Evolutionary conservation across 805 yeast genomes (phyloP).

Genomic region (Limtongia smithiae): DNA sequence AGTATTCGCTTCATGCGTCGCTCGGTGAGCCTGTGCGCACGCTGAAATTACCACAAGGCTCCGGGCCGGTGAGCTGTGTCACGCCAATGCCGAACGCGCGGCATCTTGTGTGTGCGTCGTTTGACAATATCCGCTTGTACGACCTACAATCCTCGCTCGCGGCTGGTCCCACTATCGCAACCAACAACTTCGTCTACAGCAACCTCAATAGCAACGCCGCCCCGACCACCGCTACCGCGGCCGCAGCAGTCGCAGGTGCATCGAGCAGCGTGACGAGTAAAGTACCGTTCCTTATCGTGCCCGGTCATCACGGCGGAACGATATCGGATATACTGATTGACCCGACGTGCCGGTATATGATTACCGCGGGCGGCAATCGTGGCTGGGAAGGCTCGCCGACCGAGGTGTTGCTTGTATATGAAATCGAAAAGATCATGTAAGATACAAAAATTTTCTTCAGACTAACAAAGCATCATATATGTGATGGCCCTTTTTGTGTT

Average conservation of each 20-base stretch:
- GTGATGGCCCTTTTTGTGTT: not conserved
- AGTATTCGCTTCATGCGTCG: conserved; percentile 37
- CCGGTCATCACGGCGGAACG: conserved; percentile 95
- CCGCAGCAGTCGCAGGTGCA: conserved; percentile 5
- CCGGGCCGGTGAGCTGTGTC: conserved; percentile 86
- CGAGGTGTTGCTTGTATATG: conserved; percentile 78
- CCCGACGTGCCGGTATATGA: conserved; percentile 76
- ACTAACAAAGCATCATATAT: not conserved
- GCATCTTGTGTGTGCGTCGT: conserved; percentile 81
- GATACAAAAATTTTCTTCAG: not conserved
- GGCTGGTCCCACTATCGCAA: too few species aligned
- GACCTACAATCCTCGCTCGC: conserved; percentile 53
- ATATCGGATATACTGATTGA: conserved; percentile 75
- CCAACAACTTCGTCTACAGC: not conserved
- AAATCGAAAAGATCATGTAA: conserved; percentile 44
- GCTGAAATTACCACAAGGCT: conserved; percentile 74
- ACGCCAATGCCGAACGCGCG: conserved; percentile 74
- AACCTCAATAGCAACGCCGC: not conserved
- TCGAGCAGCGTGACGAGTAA: conserved; percentile 35
- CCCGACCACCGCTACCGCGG: conserved; percentile 32
- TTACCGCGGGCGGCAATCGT: conserved; percentile 88
- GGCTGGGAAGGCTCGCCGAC: conserved; percentile 89
- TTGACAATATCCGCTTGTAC: conserved; percentile 83
- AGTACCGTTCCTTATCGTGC: conserved; percentile 78
- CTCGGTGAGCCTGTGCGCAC: conserved; percentile 50